A percentile compares a stretch with the other conserved stretches of the same genome.
Conservation (phyloP, 176 grass and related monocot species). For the Oryza longistaminata region DNA sequence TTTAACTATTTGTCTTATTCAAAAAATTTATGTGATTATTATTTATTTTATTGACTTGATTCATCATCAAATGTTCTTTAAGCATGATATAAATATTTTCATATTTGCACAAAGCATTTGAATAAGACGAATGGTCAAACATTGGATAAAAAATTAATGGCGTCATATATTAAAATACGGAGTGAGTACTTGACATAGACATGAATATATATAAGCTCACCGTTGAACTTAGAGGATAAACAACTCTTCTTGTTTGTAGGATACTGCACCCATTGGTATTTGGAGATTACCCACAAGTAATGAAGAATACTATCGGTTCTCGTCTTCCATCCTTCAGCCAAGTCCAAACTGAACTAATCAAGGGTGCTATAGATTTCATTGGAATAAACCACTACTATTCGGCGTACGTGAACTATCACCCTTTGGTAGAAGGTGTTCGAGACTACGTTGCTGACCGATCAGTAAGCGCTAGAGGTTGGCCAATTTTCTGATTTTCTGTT, state of each 20-base stretch:
- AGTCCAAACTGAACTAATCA: slow-evolving; percentile 33
- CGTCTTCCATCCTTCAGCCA: slow-evolving; percentile 46
- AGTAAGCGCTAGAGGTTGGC: not conserved
- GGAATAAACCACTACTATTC: slow-evolving; percentile 54
- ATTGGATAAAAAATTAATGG: no score
- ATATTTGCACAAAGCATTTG: no score
- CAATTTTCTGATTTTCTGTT: not conserved
- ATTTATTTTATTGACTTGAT: no score
- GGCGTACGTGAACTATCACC: slow-evolving; percentile 41
- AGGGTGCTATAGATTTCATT: slow-evolving; percentile 50
- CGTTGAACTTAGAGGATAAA: no score
- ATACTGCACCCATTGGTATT: slow-evolving; percentile 47
- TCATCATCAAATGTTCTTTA: no score
- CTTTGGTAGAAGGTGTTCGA: not conserved
- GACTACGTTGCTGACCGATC: not conserved
- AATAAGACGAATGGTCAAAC: no score
- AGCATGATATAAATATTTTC: no score
- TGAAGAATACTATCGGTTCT: slow-evolving; percentile 51
- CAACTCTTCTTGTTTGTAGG: not conserved
- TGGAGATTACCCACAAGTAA: slow-evolving; percentile 49
- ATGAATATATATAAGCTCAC: no score
- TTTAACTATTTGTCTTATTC: no score
- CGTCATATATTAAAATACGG: no score
- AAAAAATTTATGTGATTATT: no score
- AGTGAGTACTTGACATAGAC: no score